Percentiles rank a stretch among this genome's conserved stretches.
phyloP scores from a whole-genome alignment of 805 yeast genomes.

The Cyberlindnera mycetangii region DNA sequence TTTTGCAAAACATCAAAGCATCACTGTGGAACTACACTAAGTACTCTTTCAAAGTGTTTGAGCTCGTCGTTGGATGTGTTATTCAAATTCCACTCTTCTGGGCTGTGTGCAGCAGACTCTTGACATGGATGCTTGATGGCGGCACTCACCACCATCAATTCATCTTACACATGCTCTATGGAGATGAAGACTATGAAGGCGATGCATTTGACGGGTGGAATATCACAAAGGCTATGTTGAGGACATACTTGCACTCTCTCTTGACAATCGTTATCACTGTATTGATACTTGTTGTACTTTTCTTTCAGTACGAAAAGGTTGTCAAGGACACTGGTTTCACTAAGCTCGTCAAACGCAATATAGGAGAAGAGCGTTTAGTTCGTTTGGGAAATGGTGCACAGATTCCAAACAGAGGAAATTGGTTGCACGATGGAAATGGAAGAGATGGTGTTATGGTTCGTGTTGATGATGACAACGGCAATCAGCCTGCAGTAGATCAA shows the following conservation, averaged over 20 bases:
- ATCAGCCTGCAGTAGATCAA: neutral
- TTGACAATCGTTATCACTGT: conserved; percentile 39
- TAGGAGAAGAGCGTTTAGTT: conserved; percentile 41
- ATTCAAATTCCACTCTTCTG: conserved; percentile 58
- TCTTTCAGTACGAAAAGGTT: conserved; percentile 68
- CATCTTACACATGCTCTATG: conserved; percentile 25
- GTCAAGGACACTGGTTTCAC: conserved; percentile 66
- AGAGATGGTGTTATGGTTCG: neutral
- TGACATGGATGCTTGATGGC: conserved; percentile 56
- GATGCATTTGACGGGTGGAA: conserved; percentile 16
- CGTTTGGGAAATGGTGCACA: neutral
- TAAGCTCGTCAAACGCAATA: conserved; percentile 52
- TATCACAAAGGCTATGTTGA: conserved; percentile 5
- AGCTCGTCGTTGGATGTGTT: conserved; percentile 37
- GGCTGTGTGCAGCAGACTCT: conserved; percentile 50
- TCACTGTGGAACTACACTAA: conserved; percentile 13
- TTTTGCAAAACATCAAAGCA: conserved; percentile 38
- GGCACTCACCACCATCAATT: conserved; percentile 39
- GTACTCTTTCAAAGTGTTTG: conserved; percentile 20
- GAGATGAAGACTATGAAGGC: conserved; percentile 18
- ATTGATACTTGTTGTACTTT: conserved; percentile 42
- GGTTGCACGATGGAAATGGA: neutral
- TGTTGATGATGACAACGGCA: neutral
- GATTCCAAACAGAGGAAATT: conserved; percentile 11
- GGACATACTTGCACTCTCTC: conserved; percentile 27